phyloP scores from a whole-genome alignment of 345 rosid species.

The Salix viminalis region DNA sequence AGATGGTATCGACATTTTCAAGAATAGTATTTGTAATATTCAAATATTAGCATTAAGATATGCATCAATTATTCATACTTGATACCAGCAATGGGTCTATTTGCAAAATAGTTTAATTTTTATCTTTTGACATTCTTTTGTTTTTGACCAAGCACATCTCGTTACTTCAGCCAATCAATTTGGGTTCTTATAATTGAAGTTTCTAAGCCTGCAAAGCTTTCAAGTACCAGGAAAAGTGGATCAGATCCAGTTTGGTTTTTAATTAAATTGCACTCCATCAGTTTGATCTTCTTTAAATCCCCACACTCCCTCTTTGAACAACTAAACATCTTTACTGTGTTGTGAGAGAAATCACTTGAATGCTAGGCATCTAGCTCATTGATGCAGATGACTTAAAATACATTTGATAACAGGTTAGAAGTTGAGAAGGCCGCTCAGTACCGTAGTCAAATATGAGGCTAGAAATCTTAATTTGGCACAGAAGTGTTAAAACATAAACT shows the following conservation, averaged over 20 bases:
- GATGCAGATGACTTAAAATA: neutral
- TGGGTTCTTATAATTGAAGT: neutral
- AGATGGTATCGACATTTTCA: neutral
- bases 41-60: neutral
- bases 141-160: neutral
- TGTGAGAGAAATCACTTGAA: neutral
- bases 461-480: neutral
- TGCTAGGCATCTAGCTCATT: neutral
- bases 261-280: neutral
- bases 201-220: neutral
- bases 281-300: neutral
- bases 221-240: neutral
- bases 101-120: neutral
- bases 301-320: neutral
- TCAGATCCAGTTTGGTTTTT: neutral
- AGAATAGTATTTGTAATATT: neutral
- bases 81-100: no score
- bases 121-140: neutral
- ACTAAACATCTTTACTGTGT: neutral
- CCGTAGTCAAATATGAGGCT: neutral
- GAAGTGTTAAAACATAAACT: neutral
- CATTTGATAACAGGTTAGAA: neutral
- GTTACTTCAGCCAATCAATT: neutral
- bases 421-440: neutral
- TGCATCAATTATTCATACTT: neutral